These are phyloP conservation scores for Geotrichum cucujoidarum DNA, from an alignment of 1,139 yeast genomes.

Conservation along the genomic window DNA sequence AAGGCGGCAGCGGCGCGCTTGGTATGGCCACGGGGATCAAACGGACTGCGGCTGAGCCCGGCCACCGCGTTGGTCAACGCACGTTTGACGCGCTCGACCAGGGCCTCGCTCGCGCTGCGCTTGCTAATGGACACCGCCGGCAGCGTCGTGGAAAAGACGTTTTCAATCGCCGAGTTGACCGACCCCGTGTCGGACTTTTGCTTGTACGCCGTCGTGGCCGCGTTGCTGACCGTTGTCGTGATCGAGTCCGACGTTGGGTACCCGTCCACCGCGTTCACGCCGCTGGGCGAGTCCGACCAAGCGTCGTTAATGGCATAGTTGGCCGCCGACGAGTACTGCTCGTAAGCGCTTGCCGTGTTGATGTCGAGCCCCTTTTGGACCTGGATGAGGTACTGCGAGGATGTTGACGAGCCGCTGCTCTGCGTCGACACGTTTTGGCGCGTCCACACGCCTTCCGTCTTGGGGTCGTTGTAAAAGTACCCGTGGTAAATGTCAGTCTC, in stretches of 20 bases:
- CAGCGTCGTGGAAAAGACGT: constrained; percentile 10
- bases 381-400: constrained; percentile 16
- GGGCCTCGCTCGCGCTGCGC: not conserved
- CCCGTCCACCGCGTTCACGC: constrained; percentile 6
- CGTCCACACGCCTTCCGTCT: constrained; percentile 15
- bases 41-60: not conserved
- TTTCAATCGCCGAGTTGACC: constrained; percentile 12
- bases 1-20: not conserved
- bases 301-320: constrained; percentile 4
- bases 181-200: not conserved
- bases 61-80: not conserved
- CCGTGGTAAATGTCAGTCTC: constrained; percentile 17
- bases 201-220: constrained; percentile 14
- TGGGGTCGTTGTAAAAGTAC: constrained; percentile 11
- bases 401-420: constrained; percentile 6
- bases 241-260: constrained; percentile 13
- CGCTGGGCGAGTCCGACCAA: constrained; percentile 8
- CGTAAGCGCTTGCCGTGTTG: constrained; percentile 6
- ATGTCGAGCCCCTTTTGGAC: not conserved
- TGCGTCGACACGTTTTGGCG: constrained; percentile 15
- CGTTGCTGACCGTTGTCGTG: constrained; percentile 12
- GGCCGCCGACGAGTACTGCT: constrained; percentile 7
- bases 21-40: not conserved
- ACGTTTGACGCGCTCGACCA: not conserved
- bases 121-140: constrained; percentile 7